These are phyloP conservation scores for Royoungia palumana DNA, from an alignment of 768 basidiomycete genomes.

Conservation along the genomic window DNA sequence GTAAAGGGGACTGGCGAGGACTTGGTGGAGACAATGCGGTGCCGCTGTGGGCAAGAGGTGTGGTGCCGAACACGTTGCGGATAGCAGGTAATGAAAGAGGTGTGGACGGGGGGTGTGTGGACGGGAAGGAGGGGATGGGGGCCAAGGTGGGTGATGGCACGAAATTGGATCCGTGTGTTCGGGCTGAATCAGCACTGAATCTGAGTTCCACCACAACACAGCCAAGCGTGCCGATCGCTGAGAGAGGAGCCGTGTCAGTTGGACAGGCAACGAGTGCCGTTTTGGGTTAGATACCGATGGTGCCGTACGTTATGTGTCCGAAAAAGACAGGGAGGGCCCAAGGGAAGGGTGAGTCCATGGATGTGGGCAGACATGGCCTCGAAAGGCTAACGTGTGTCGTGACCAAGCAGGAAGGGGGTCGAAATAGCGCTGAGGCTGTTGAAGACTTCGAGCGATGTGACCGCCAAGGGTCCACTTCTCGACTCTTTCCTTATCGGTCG, in stretches of 20 bases:
- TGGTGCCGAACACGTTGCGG: constrained; percentile 21
- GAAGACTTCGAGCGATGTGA: constrained; percentile 30
- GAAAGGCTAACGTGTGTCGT: constrained; percentile 33
- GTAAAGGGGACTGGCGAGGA: constrained; percentile 13
- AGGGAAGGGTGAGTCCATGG: constrained; percentile 9
- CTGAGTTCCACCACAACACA: constrained; percentile 22
- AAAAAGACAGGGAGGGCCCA: constrained; percentile 17
- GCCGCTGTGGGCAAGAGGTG: constrained; percentile 15
- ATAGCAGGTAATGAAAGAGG: constrained; percentile 9
- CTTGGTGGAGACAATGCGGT: constrained; percentile 23
- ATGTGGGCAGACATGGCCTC: constrained; percentile 27
- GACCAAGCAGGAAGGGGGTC: constrained; percentile 11
- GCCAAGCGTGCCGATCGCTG: constrained; percentile 31
- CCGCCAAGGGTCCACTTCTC: constrained; percentile 25
- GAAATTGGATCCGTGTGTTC: constrained; percentile 7
- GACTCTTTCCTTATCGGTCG: constrained; percentile 18
- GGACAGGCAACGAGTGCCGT: constrained; percentile 29
- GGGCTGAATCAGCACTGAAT: constrained; percentile 27
- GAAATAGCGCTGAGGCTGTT: constrained; percentile 22
- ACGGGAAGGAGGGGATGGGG: constrained; percentile 1
- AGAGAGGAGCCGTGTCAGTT: constrained; percentile 29
- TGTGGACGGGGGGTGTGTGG: constrained; percentile 10
- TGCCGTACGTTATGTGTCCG: constrained; percentile 31
- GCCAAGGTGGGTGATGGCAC: not conserved
- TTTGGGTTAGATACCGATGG: constrained; percentile 29